Conservation (phyloP, 768 basidiomycete species). For the Pulveroboletus ravenelii region DNA sequence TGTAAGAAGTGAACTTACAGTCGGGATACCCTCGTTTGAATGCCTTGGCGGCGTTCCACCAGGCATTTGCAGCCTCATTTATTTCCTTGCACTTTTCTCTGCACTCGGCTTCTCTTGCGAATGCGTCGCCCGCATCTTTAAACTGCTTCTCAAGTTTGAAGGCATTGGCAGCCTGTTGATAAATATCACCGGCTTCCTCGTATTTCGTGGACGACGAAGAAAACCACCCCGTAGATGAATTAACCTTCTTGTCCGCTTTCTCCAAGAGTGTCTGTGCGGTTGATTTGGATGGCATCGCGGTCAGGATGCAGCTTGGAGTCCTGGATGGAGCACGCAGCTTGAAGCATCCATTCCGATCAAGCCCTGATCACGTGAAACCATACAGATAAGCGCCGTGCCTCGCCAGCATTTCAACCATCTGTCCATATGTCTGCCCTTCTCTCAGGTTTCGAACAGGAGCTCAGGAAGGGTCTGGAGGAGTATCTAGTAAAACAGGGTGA, state of each 20-base stretch:
- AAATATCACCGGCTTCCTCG: slow-evolving; percentile 95
- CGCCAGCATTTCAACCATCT: not conserved
- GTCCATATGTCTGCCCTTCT: slow-evolving; percentile 36
- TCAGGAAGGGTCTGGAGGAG: slow-evolving; percentile 47
- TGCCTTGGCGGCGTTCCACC: slow-evolving; percentile 97
- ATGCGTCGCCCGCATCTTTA: slow-evolving; percentile 88
- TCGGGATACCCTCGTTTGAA: slow-evolving; percentile 88
- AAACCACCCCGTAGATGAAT: slow-evolving; percentile 84
- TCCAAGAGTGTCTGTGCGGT: slow-evolving; percentile 70
- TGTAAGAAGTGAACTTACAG: slow-evolving; percentile 46
- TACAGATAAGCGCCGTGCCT: not conserved
- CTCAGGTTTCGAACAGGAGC: slow-evolving; percentile 33
- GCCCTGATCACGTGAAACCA: slow-evolving; percentile 14
- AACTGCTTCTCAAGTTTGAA: slow-evolving; percentile 92
- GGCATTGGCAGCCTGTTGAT: slow-evolving; percentile 88
- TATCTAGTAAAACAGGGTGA: slow-evolving; percentile 72
- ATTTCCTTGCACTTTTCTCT: slow-evolving; percentile 80
- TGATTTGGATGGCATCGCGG: slow-evolving; percentile 69
- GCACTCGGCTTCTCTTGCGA: slow-evolving; percentile 92
- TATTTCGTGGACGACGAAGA: slow-evolving; percentile 76
- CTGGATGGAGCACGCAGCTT: not conserved
- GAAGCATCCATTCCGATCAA: not conserved
- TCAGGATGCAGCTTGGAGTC: not conserved
- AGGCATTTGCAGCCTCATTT: slow-evolving; percentile 96
- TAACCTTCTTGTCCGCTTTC: slow-evolving; percentile 91